Conservation (phyloP, 2,329 filamentous ascomycete species). For the Penicillium sp. region DNA sequence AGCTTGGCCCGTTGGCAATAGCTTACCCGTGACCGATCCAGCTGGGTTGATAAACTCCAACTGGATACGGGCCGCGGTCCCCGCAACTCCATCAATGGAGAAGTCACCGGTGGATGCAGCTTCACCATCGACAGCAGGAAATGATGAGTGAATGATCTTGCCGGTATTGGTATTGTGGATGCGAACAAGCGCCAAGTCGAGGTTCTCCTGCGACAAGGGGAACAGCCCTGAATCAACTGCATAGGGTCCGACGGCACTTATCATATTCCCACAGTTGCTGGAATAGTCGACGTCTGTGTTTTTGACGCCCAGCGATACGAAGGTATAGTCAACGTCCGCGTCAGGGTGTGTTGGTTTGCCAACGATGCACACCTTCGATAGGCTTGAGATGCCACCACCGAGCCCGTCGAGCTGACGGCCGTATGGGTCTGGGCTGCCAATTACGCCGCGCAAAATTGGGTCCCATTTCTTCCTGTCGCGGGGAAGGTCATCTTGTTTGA, state of each 20-base stretch:
- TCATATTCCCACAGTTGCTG: constrained; percentile 78
- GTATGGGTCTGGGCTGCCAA: constrained; percentile 66
- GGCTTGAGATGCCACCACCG: constrained; percentile 67
- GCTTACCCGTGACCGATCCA: constrained; percentile 63
- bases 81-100: constrained; percentile 64
- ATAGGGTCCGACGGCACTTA: constrained; percentile 64
- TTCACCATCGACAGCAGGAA: constrained; percentile 52
- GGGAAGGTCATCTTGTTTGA: constrained; percentile 56
- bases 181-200: constrained; percentile 49
- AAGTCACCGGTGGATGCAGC: constrained; percentile 56
- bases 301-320: constrained; percentile 67
- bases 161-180: constrained; percentile 72
- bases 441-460: constrained; percentile 57
- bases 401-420: constrained; percentile 72
- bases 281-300: constrained; percentile 63
- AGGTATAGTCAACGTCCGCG: constrained; percentile 69
- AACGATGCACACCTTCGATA: constrained; percentile 71
- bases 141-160: constrained; percentile 62
- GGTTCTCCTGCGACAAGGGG: constrained; percentile 5
- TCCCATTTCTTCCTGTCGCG: constrained; percentile 48
- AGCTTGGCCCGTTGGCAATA: constrained; percentile 60
- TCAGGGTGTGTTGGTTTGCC: constrained; percentile 50
- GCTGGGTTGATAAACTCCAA: constrained; percentile 64
- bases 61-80: constrained; percentile 57
- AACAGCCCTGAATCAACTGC: constrained; percentile 59